phyloP scores from a whole-genome alignment of 257 asterid species.

The Scutellaria barbata region DNA sequence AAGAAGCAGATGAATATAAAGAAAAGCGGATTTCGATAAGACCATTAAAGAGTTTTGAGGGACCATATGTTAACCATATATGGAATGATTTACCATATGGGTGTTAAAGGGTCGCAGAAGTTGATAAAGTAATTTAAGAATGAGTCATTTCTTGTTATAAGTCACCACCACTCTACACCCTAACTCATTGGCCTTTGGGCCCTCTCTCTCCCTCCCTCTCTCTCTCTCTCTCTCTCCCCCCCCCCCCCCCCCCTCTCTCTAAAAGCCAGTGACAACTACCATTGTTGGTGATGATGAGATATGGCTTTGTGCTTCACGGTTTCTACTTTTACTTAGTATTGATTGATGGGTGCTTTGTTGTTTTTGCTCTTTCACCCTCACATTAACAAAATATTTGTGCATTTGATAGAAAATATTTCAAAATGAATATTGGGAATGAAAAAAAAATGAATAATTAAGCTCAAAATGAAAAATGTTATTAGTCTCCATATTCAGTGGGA shows the following conservation, averaged over 20 bases:
- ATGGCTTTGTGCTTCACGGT: conserved; percentile 19
- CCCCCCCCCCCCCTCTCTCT: neutral
- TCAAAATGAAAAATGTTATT: too few species aligned
- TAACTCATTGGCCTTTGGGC: conserved; percentile 10
- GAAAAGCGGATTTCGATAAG: conserved; percentile 12
- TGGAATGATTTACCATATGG: conserved; percentile 57
- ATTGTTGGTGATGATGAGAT: conserved; percentile 24
- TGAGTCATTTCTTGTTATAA: conserved; percentile 72
- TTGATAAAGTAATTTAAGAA: conserved; percentile 67
- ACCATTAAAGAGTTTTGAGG: conserved; percentile 38
- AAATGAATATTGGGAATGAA: neutral
- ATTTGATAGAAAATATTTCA: too few species aligned
- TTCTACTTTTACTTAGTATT: conserved; percentile 23
- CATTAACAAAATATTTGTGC: neutral
- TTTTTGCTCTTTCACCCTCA: conserved; percentile 7
- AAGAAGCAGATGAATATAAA: neutral
- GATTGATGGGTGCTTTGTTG: conserved; percentile 31
- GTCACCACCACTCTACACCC: conserved; percentile 56
- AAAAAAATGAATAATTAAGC: neutral
- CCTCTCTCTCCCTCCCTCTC: neutral
- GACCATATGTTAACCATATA: conserved; percentile 45
- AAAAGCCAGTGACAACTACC: neutral
- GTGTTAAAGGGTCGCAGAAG: conserved; percentile 62
- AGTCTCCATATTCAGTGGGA: too few species aligned
- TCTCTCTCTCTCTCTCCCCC: neutral